Evolutionary conservation across 2,329 filamentous ascomycete species (phyloP), one percentile per base, ranked within the genome.

Genomic region (Elsinoe ampelina): DNA sequence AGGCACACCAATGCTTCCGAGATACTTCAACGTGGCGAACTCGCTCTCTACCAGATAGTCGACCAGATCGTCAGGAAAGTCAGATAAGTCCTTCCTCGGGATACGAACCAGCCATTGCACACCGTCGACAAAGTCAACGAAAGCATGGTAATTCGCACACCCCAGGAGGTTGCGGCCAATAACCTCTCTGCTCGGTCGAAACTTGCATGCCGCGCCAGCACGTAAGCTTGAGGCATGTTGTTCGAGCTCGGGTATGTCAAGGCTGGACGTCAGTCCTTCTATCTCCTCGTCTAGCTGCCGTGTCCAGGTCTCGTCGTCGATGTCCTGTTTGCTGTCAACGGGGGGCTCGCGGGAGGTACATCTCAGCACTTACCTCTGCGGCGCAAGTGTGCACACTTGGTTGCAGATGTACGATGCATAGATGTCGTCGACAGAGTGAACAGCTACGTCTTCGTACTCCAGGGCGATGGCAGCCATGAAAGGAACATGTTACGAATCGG

Each of bases 31-130:
- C 1, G 55, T 54, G 12, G 55, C 55, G 17, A 12, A 42, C 20
- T 57, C 55, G 47, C 55, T 57, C 19, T 34, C 22, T 17, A 57
- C n/a, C 12, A 57, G 19, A 17, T 57, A 52, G 7, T 57, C 55
- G 20, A 42, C n/a, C 55, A 57, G 8, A 0, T 52, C 17, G 3
- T 19, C 10, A 12, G 55, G 47, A 19, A 35, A 13, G 15, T 57
- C 19, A 11, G 11, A 17, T 47, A 52, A 39, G 4, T 11, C 22
- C 12, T 15, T 41, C 1, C 45, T 7, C 12, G 45, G 55, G 0
- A 26, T 52, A 10, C 55, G 45, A 5, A 52, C 13, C 8, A 57
- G 47, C 47, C 55, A 57, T 5, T 4, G 7, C 3, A 20, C 22
- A 11, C 36, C 19, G 22, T 51, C 55, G 5, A 39, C 45, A 12